phyloP scores from a whole-genome alignment of 441 rosid genomes.

The Breynia disticha region DNA sequence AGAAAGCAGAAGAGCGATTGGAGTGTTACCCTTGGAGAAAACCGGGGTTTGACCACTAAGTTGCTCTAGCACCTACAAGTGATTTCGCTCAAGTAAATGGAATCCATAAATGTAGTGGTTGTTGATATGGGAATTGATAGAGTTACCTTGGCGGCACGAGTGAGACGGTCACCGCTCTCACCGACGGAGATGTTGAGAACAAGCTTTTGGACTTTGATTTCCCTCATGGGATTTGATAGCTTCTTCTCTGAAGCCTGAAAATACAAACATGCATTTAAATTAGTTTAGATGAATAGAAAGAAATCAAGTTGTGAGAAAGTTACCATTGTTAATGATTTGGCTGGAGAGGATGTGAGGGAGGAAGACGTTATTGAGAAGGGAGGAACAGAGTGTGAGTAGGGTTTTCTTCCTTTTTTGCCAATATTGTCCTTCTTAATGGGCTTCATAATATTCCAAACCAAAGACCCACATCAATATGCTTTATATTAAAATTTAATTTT shows the following conservation, averaged over 20 bases:
- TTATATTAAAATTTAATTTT: too few species aligned
- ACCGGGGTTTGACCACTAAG: conserved; percentile 82
- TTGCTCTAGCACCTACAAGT: conserved; percentile 61
- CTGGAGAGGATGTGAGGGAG: too few species aligned
- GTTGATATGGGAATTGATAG: not conserved
- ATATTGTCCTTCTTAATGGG: too few species aligned
- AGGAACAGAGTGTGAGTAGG: too few species aligned
- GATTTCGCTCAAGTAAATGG: not conserved
- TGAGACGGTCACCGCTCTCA: conserved; percentile 93
- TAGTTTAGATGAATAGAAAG: too few species aligned
- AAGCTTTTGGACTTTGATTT: conserved; percentile 83
- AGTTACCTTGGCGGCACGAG: conserved; percentile 74
- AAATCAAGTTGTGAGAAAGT: too few species aligned
- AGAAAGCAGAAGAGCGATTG: not conserved
- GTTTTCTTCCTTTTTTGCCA: too few species aligned
- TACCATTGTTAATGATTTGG: too few species aligned
- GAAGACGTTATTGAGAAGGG: too few species aligned
- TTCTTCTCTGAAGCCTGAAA: conserved; percentile 84
- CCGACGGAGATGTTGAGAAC: conserved; percentile 91
- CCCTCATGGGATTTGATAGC: conserved; percentile 85
- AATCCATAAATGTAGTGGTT: not conserved
- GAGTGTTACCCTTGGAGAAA: conserved; percentile 63
- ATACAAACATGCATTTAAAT: too few species aligned
- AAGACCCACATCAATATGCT: too few species aligned
- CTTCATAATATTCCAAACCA: too few species aligned